These are phyloP conservation scores for Dictyostelium capitatum DNA, from an alignment of 78 protist genomes.

Conservation along the genomic window DNA sequence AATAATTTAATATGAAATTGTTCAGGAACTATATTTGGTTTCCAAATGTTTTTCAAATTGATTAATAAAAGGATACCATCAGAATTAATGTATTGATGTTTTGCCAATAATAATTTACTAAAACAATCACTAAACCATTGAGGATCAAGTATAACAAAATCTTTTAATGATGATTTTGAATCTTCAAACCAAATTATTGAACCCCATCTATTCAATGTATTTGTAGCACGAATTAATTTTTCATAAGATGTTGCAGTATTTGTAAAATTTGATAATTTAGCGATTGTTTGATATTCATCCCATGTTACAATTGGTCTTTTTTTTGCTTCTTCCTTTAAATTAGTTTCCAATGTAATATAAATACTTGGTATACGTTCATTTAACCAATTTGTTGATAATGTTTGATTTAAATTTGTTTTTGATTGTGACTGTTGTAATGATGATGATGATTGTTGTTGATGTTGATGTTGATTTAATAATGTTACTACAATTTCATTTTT, in stretches of 20 bases:
- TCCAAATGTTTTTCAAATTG: constrained; percentile 41
- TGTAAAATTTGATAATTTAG: constrained; percentile 46
- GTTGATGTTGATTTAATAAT: constrained; percentile 1
- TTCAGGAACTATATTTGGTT: constrained; percentile 54
- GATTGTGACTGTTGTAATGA: neutral
- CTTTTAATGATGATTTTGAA: constrained; percentile 32
- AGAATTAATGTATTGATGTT: constrained; percentile 10
- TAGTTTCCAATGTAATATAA: constrained; percentile 27
- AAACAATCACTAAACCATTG: constrained; percentile 81
- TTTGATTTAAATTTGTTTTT: neutral
- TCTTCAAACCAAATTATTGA: constrained; percentile 78
- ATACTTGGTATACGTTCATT: constrained; percentile 42
- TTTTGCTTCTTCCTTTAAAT: constrained; percentile 49
- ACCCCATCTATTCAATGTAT: constrained; percentile 74
- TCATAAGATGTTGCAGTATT: neutral
- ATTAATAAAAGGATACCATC: constrained; percentile 32
- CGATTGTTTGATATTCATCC: constrained; percentile 55
- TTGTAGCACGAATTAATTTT: constrained; percentile 60
- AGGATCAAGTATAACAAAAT: constrained; percentile 47
- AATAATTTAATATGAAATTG: constrained; percentile 33
- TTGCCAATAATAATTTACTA: constrained; percentile 19
- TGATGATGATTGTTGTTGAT: neutral
- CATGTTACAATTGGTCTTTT: constrained; percentile 65
- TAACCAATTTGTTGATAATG: constrained; percentile 34
- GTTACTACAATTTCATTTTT: constrained; percentile 50